Evolutionary conservation across 495 filamentous ascomycete species (phyloP).

Genomic region (Ramalina intermedia): DNA sequence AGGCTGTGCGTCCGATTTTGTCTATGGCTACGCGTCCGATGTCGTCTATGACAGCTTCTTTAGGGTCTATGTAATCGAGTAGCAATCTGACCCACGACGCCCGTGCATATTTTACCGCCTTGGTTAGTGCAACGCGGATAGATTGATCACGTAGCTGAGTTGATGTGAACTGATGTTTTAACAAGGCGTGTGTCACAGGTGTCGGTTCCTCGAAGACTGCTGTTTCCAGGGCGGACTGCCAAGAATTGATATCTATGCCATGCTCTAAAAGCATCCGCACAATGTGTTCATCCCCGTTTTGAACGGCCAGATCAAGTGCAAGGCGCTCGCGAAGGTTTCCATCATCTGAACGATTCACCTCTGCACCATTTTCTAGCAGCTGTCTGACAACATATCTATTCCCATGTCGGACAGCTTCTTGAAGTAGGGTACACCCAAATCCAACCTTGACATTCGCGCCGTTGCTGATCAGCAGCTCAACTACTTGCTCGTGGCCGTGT

Average conservation of each 20-base stretch:
- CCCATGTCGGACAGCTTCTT: no score
- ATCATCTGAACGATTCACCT: no score
- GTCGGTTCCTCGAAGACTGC: no score
- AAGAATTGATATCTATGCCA: not conserved
- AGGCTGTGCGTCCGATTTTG: conserved; percentile 1
- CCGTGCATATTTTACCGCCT: no score
- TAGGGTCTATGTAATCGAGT: not conserved
- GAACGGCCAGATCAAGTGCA: no score
- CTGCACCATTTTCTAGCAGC: no score
- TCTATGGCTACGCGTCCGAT: conserved; percentile 5
- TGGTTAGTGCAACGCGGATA: no score
- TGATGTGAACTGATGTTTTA: not conserved
- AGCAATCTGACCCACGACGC: not conserved
- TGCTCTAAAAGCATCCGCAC: not conserved
- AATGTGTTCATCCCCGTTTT: no score
- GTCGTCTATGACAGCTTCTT: not conserved
- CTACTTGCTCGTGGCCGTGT: not conserved
- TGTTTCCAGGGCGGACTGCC: conserved; percentile 12
- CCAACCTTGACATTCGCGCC: conserved; percentile 8
- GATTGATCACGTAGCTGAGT: no score
- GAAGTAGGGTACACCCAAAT: no score
- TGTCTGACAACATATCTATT: no score
- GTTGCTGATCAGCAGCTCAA: conserved; percentile 12
- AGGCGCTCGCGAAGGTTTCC: no score
- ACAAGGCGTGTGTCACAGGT: conserved; percentile 14